Conservation (phyloP, 208 protist species). For the Tetramitus jugosus region DNA sequence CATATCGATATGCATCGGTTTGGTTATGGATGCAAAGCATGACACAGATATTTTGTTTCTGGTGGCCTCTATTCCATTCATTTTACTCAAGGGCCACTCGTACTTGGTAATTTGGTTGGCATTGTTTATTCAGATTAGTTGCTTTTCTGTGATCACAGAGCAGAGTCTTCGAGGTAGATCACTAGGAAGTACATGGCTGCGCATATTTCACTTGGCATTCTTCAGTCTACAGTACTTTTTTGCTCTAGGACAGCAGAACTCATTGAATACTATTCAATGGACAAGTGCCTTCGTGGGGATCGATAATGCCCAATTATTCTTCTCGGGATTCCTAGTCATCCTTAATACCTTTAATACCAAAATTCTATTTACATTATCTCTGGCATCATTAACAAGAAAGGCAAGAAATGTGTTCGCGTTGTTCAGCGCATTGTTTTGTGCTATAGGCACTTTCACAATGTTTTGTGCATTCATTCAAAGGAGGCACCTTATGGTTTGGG, state of each 20-base stretch:
- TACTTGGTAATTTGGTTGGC: neutral
- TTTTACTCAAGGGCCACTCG: neutral
- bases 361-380: neutral
- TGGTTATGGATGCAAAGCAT: too few species aligned
- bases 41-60: too few species aligned
- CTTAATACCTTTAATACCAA: neutral
- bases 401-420: neutral
- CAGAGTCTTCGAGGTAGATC: neutral
- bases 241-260: slow-evolving; percentile 19
- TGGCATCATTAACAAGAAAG: neutral
- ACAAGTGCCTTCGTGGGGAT: slow-evolving; percentile 24
- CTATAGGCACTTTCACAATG: slow-evolving; percentile 3
- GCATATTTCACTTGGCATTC: neutral
- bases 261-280: slow-evolving; percentile 26
- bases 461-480: neutral
- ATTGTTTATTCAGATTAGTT: neutral
- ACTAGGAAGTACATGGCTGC: too few species aligned
- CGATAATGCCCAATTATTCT: neutral
- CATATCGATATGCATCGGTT: too few species aligned
- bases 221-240: slow-evolving; percentile 10
- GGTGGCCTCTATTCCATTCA: too few species aligned
- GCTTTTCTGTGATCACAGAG: neutral
- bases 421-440: neutral
- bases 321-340: slow-evolving; percentile 13
- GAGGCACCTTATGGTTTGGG: slow-evolving; percentile 33